Evolutionary conservation across 2,329 filamentous ascomycete species (phyloP), one percentile per base, ranked within the genome.

Genomic region (Didymella exigua): DNA sequence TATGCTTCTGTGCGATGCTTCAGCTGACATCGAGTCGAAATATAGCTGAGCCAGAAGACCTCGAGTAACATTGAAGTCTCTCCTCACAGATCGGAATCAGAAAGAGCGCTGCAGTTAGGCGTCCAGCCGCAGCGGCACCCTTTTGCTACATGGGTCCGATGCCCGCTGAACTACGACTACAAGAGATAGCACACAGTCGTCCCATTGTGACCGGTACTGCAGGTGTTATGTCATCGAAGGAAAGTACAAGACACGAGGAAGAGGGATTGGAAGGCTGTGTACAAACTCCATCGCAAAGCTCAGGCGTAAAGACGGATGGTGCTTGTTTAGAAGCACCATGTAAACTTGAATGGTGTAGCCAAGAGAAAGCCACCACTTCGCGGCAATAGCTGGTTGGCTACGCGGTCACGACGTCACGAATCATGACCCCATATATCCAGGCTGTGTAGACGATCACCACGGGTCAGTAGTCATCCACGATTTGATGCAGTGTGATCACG

Each of bases 401-500:
- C 23, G 37, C 40, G 24, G 24, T 27, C 33, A 41, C 52, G 52
- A 58, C 55, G 56, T 64, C 56, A 61, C 49, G 34, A 34, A 43
- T 23, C 33, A 53, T 54, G 41, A 36, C 44, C 41, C 27, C 44
- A 44, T 50, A 4, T 31, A 57, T 43, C 37, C 41, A 60, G 63
- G 63, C 63, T 63, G 59, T 63, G 63, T 49, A 49, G 50, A 38
- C 29, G 58, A 60, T 58, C 59, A 47, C 51, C 40, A 26, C 43
- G 31, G 30, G 36, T 48, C 33, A 56, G 54, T 40, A 51, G 54
- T 58, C 50, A 42, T 61, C 33, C 51, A 57, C 36, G 52, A 26
- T 44, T 52, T 26, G 16, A 47, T 23, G 30, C 55, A 33, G 49
- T 41, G 30, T 51, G 44, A 49, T 54, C 44, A 57, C 49, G 36